Base-by-base conservation (phyloP, 2,329 filamentous ascomycete genomes). In the Ambrosiella beaveri region DNA sequence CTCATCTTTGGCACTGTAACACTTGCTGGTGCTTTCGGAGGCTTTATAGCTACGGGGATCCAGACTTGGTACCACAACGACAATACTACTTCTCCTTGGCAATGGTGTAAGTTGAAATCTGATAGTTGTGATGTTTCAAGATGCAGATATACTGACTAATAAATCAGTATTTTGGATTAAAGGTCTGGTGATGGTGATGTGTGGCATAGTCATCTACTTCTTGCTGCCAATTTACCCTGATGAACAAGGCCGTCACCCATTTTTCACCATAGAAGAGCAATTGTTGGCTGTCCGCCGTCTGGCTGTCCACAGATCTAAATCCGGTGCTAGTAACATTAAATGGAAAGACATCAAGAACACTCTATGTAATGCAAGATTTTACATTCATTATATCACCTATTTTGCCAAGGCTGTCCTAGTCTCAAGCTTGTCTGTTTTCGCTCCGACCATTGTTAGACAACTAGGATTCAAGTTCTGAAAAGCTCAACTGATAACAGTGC, bases 1-100 rank as follows among this genome's bases (percentile, higher is more conserved):
- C 81, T 86, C 61, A 77, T 89, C 1, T 82, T 88, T 59, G 79
- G 82, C 13, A 80, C 75, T 13, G 81, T 84, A 1, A 85, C 85
- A 0, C 72, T 88, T 0, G 82, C 84, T 0, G 85, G 85, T 5
- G 85, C 85, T 13, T 87, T 81, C 62, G 84, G 85, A 7, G 85
- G 86, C 1, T 75, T 86, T 1, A 77, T 89, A 7, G 85, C 85
- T 0, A 88, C 83, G 61, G 84, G 75, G 0, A 83, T 88, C 61
- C 82, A 82, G n/a, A 37, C 40, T 41, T 0, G 81, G 84, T 64
- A 85, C 89, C 79, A 81, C 87, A 63, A 75, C 78, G 6, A 77
- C 1, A 68, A 71, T 0, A 83, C 83, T 1, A 72, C 82, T 19
- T 72, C 75, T 2, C 85, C 80, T 8, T 89, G 85, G 86, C 74